Conservation (phyloP, 2,329 filamentous ascomycete genomes). For the Huntiella omanensis region DNA sequence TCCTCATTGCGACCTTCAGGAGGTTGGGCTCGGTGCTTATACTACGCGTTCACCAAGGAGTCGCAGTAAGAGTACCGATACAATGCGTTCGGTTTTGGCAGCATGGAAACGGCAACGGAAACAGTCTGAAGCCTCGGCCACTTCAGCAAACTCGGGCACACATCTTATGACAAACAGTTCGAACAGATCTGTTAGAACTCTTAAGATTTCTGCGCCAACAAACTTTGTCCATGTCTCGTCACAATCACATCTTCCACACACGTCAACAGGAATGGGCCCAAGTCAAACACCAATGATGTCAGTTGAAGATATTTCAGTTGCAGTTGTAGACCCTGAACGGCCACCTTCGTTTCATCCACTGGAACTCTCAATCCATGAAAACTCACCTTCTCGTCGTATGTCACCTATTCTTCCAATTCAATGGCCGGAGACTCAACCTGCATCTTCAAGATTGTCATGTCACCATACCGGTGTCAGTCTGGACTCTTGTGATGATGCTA, state of each 20-base stretch:
- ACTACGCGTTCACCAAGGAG: slow-evolving; percentile 15
- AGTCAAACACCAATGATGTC: not conserved
- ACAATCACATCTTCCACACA: slow-evolving; percentile 12
- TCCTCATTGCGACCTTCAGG: slow-evolving; percentile 16
- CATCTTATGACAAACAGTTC: too few species aligned
- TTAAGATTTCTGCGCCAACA: slow-evolving; percentile 37
- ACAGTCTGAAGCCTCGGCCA: slow-evolving; percentile 3
- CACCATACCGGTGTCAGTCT: slow-evolving; percentile 4
- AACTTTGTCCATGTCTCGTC: slow-evolving; percentile 33
- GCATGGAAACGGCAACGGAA: slow-evolving; percentile 17
- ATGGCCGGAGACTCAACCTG: slow-evolving; percentile 13
- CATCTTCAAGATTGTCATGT: slow-evolving; percentile 1
- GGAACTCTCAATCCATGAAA: slow-evolving; percentile 32
- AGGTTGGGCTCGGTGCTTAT: slow-evolving; percentile 18
- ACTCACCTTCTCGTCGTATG: slow-evolving; percentile 22
- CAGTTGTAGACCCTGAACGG: slow-evolving; percentile 13
- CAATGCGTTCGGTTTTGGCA: slow-evolving; percentile 17
- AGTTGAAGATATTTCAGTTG: not conserved
- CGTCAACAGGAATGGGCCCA: not conserved
- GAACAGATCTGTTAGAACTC: slow-evolving; percentile 14
- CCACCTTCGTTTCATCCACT: slow-evolving; percentile 31
- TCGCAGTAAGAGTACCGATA: slow-evolving; percentile 12
- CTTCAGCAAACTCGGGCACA: slow-evolving; percentile 19
- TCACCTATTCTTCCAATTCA: slow-evolving; percentile 39
- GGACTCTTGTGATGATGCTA: slow-evolving; percentile 1